Conservation (phyloP, 2,329 filamentous ascomycete species). For the Fusarium siculi region DNA sequence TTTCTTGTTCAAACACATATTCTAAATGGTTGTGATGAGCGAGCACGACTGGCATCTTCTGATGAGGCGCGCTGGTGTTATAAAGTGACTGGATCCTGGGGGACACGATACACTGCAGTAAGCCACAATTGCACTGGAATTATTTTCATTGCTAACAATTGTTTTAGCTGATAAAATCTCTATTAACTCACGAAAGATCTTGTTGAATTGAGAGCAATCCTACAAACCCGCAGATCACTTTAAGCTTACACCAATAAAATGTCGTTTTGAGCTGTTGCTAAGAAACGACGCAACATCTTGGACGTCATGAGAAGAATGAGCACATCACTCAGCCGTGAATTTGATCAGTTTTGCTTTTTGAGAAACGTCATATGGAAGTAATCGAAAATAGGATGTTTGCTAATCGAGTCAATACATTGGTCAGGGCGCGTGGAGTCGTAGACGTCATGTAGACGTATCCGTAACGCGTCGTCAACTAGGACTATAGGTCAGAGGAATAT, state of each 20-base stretch:
- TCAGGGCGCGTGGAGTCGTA: neutral
- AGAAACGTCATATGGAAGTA: constrained; percentile 11
- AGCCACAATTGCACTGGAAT: no score
- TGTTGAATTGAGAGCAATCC: fast-evolving
- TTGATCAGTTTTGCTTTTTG: neutral
- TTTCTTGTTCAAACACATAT: neutral
- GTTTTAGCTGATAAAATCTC: no score
- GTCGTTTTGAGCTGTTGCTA: neutral
- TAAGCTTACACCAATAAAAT: neutral
- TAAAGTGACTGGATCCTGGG: no score
- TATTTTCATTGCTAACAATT: no score
- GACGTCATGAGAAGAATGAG: neutral
- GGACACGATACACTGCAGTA: no score
- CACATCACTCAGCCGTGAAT: neutral
- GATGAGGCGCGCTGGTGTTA: no score
- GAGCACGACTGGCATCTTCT: no score
- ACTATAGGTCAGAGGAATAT: neutral
- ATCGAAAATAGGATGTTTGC: neutral
- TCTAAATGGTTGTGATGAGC: neutral
- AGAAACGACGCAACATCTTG: neutral
- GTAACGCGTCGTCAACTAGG: neutral
- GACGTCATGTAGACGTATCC: constrained; percentile 6
- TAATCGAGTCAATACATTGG: neutral
- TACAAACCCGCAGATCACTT: neutral
- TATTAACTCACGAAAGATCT: neutral